phyloP scores from a whole-genome alignment of 306 rosid species.

The Vigna radiata region DNA sequence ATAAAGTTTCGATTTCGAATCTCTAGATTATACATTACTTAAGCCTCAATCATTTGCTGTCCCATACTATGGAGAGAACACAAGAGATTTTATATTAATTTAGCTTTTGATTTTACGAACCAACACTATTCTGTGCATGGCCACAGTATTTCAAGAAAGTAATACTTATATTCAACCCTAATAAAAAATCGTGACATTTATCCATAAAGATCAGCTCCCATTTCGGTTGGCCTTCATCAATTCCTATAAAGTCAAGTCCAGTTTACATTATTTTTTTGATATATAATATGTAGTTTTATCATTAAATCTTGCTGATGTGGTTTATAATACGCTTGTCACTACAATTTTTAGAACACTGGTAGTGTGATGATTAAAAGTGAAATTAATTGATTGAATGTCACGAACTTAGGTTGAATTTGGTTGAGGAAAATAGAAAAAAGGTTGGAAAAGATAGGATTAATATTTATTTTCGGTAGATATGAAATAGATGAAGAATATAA shows the following conservation, averaged over 20 bases:
- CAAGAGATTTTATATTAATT: conserved; percentile 12
- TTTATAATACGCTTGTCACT: neutral
- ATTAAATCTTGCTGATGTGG: too few species aligned
- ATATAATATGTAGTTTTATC: neutral
- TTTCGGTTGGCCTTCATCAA: neutral
- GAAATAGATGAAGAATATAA: too few species aligned
- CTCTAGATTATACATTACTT: conserved; percentile 36
- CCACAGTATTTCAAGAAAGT: neutral
- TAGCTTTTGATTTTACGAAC: neutral
- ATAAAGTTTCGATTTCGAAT: conserved; percentile 33
- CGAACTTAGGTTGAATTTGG: neutral
- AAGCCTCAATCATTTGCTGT: conserved; percentile 41
- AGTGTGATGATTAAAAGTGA: neutral
- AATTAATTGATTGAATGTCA: neutral
- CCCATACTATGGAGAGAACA: neutral
- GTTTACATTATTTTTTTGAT: too few species aligned
- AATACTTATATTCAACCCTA: neutral
- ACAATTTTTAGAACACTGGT: neutral
- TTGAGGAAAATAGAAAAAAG: too few species aligned
- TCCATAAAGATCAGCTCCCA: neutral
- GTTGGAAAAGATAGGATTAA: too few species aligned
- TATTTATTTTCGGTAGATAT: too few species aligned
- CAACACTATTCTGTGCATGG: neutral
- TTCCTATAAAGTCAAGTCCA: neutral
- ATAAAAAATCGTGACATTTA: too few species aligned